Percentiles rank a stretch among this genome's conserved stretches.
Conservation (phyloP, 202 grass and related monocot genomes). For the Carex arenaria region DNA sequence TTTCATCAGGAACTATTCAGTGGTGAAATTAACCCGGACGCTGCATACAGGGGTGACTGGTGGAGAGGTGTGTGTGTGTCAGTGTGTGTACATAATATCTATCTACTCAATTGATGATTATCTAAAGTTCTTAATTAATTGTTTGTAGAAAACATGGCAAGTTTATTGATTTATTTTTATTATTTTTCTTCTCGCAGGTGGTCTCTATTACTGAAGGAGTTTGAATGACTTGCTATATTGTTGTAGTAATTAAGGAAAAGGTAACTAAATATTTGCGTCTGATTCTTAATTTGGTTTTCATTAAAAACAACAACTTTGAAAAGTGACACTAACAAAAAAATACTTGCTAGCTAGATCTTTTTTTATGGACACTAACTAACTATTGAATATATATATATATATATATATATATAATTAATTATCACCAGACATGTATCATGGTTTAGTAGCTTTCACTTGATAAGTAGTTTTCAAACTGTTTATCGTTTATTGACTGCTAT, state of each 20-base stretch:
- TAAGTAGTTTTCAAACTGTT: neutral
- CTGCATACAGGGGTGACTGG: constrained; percentile 31
- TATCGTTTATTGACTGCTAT: neutral
- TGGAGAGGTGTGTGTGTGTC: constrained; percentile 25
- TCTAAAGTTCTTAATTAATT: neutral
- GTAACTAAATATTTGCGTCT: neutral
- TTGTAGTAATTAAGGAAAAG: constrained; percentile 4
- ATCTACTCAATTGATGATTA: neutral
- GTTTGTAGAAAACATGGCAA: neutral
- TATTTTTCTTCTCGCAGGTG: neutral
- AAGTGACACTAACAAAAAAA: neutral
- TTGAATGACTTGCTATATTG: neutral
- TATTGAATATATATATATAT: neutral
- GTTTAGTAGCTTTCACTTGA: neutral
- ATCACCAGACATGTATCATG: neutral
- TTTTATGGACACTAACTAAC: neutral
- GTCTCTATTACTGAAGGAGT: constrained; percentile 14
- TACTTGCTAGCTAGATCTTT: neutral
- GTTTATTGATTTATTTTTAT: neutral
- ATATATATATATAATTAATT: neutral
- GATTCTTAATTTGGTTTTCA: neutral
- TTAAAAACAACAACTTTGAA: neutral
- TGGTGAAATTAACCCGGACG: constrained; percentile 1
- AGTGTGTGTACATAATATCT: neutral
- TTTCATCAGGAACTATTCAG: neutral